phyloP scores from a whole-genome alignment of 2,329 filamentous ascomycete genomes.

The Teratosphaeria pseudoeucalypti region DNA sequence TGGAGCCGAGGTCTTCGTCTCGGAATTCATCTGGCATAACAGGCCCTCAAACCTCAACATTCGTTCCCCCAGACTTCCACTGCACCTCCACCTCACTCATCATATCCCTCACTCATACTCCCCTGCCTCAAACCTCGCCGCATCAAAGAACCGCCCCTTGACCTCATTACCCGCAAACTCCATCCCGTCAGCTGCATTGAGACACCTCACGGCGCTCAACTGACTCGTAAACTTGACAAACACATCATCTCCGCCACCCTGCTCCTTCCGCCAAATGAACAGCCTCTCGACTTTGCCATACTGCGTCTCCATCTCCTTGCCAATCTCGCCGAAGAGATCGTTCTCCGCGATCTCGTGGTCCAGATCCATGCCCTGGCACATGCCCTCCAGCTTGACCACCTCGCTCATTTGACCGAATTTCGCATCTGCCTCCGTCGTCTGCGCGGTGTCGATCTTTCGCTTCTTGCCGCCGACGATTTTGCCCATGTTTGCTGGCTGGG shows the following conservation, averaged over 20 bases:
- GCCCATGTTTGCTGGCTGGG: constrained; percentile 55
- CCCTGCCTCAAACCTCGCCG: constrained; percentile 68
- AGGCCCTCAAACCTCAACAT: no score
- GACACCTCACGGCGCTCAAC: constrained; percentile 77
- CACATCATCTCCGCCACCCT: constrained; percentile 43
- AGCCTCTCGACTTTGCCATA: constrained; percentile 31
- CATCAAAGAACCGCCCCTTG: constrained; percentile 69
- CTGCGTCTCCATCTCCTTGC: constrained; percentile 81
- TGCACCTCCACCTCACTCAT: constrained; percentile 5
- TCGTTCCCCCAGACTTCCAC: neutral
- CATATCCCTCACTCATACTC: constrained; percentile 11
- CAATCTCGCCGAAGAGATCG: constrained; percentile 81
- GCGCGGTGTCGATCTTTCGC: constrained; percentile 28
- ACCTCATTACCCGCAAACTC: constrained; percentile 84
- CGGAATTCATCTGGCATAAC: no score
- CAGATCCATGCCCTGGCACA: constrained; percentile 78
- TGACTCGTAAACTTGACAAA: constrained; percentile 89
- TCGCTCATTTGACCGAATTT: constrained; percentile 53
- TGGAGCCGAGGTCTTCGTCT: no score
- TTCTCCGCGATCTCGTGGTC: constrained; percentile 60
- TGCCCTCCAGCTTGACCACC: constrained; percentile 72
- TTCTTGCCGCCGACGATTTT: constrained; percentile 72
- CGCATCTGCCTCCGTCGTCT: constrained; percentile 25
- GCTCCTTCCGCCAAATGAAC: constrained; percentile 48
- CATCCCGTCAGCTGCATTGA: constrained; percentile 78